Conservation (phyloP, 2,329 filamentous ascomycete species). For the Xenoacremonium recifei region DNA sequence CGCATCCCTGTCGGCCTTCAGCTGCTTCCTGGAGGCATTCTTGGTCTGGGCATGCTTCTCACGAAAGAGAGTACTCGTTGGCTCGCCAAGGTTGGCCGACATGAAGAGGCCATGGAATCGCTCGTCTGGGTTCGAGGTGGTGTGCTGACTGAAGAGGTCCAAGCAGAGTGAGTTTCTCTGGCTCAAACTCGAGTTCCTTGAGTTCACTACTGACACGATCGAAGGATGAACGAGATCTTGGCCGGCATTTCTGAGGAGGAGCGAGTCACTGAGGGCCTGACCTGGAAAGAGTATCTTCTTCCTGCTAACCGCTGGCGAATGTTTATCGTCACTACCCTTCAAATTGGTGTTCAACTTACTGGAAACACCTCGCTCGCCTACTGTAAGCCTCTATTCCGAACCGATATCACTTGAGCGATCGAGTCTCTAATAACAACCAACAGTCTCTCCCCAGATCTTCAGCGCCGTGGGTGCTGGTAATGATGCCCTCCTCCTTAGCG, state of each 20-base stretch:
- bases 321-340: conserved; percentile 47
- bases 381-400: conserved; percentile 28
- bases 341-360: conserved; percentile 47
- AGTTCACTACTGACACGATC: conserved; percentile 3
- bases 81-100: conserved; percentile 44
- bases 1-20: conserved; percentile 48
- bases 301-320: conserved; percentile 48
- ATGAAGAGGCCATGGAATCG: conserved; percentile 44
- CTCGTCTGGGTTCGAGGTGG: conserved; percentile 53
- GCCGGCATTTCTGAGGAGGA: conserved; percentile 47
- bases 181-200: conserved; percentile 1
- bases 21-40: conserved; percentile 44
- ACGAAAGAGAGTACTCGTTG: conserved; percentile 47
- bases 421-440: conserved; percentile 2
- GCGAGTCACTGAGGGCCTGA: conserved; percentile 42
- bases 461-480: conserved; percentile 46
- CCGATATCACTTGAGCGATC: neutral
- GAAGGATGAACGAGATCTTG: conserved; percentile 40
- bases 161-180: conserved; percentile 29
- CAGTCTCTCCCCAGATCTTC: conserved; percentile 51
- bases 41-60: conserved; percentile 48
- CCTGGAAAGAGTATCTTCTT: conserved; percentile 42
- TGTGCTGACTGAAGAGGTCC: conserved; percentile 31
- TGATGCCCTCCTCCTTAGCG: conserved; percentile 47
- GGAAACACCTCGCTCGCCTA: conserved; percentile 52